These are phyloP conservation scores for Fusarium odoratissimum DNA, from an alignment of 2,329 filamentous ascomycete species.

Conservation along the genomic window DNA sequence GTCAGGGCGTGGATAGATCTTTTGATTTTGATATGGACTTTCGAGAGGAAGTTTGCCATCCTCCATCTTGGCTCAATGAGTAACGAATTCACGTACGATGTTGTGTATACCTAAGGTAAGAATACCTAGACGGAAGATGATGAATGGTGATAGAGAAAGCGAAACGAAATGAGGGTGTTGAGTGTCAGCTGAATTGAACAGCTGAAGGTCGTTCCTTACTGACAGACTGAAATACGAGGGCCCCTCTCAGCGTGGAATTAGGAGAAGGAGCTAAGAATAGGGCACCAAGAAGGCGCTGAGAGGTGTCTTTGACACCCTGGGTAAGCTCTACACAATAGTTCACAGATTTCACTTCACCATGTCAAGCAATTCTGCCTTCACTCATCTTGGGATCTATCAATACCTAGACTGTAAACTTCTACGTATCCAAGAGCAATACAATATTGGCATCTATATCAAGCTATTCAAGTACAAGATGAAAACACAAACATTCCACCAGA, in stretches of 20 bases:
- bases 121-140: too few relatives aligned
- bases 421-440: not conserved
- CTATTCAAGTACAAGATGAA: not conserved
- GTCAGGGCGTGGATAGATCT: too few relatives aligned
- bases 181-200: not conserved
- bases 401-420: not conserved
- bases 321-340: not conserved
- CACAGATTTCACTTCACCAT: not conserved
- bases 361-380: too few relatives aligned
- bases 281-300: too few relatives aligned
- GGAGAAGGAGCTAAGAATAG: not conserved
- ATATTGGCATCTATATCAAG: not conserved
- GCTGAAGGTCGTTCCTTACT: not conserved
- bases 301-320: too few relatives aligned
- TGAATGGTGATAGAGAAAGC: too few relatives aligned
- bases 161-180: too few relatives aligned
- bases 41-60: too few relatives aligned
- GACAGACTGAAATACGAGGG: not conserved
- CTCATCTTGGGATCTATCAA: accelerated
- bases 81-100: too few relatives aligned
- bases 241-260: not conserved
- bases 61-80: too few relatives aligned
- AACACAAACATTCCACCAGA: not conserved
- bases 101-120: too few relatives aligned
- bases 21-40: too few relatives aligned